Base-by-base conservation (phyloP, 2,329 filamentous ascomycete genomes). In the Plenodomus tracheiphilus region DNA sequence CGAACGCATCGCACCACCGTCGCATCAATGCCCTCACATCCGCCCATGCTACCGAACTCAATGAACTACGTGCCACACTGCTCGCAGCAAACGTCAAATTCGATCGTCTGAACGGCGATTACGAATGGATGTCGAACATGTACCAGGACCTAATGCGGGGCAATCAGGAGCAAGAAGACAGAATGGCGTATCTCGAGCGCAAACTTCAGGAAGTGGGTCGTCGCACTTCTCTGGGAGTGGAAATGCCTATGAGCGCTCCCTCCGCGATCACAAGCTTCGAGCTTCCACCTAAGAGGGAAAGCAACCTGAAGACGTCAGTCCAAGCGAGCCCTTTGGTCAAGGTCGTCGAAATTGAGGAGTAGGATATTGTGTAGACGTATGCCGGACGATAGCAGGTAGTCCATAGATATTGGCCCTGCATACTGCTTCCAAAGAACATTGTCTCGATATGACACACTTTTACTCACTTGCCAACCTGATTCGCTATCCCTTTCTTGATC, bases 101-200 rank as follows among this genome's bases (percentile, higher is more conserved):
- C n/a, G 46, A 53, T 43, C 45, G 43, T 15, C 8, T 61, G 13
- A 38, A 48, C 43, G 16, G 17, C 35, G 56, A 60, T 22, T 51
- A 60, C 35, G 47, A 61, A 7, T 56, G 48, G 36, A 51, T 59
- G n/a, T 43, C 39, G 3, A 30, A 28, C 15, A 43, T 48, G 38
- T 59, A 53, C 11, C 58, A 56, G 25, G 52, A 59, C 20, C 50
- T 59, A 20, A 52, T 54, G 35, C 58, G 44, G 38, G 22, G 20
- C 28, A 47, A 41, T 18, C 46, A 60, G 22, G 67, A 69, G 49
- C 64, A 60, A 36, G 59, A 63, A 18, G 51, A 53, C n/a, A 65
- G 62, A 17, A 66, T 72, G 40, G 39, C 46, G 3, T 67, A 70
- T 10, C 59, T 73, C 16, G 57, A 70, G 25, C 48, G 44, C 11